Evolutionary conservation across 208 protist genomes (phyloP).

Genomic region (Leishmania braziliensis): DNA sequence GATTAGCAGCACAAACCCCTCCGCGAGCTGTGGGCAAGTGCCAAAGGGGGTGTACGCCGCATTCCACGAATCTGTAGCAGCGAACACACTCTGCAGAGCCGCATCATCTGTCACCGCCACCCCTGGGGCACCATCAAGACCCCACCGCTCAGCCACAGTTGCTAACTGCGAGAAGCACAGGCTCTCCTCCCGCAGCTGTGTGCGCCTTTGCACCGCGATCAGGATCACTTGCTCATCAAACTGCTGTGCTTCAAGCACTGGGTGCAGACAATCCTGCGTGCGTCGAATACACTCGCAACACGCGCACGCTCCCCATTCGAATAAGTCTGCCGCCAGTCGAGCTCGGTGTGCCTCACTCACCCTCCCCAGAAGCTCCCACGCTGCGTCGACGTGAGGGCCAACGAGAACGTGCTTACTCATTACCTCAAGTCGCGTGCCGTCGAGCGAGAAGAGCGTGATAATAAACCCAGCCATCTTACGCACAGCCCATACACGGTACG

Average conservation of each 20-base stretch:
- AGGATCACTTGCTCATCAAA: conserved; percentile 63
- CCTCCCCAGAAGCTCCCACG: conserved; percentile 36
- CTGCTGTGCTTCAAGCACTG: conserved; percentile 54
- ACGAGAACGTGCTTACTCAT: conserved; percentile 83
- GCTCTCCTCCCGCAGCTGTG: conserved; percentile 50
- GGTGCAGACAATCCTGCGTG: conserved; percentile 57
- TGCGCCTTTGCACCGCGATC: conserved; percentile 59
- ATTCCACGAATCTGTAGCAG: conserved; percentile 38
- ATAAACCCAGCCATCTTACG: conserved; percentile 91
- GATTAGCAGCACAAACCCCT: conserved; percentile 82
- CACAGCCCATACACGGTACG: conserved; percentile 56
- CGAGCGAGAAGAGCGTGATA: conserved; percentile 79
- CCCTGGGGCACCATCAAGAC: conserved; percentile 41
- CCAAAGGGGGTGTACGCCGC: conserved; percentile 32
- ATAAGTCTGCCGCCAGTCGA: conserved; percentile 56
- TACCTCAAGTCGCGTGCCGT: conserved; percentile 59
- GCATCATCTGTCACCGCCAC: conserved; percentile 13
- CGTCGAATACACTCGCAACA: conserved; percentile 77
- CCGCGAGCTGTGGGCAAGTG: conserved; percentile 43
- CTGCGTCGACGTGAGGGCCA: conserved; percentile 78
- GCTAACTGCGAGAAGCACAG: conserved; percentile 37
- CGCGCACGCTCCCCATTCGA: conserved; percentile 32
- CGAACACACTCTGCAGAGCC: conserved; percentile 38
- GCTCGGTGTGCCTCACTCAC: conserved; percentile 41
- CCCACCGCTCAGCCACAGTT: conserved; percentile 42